Evolutionary conservation across 495 filamentous ascomycete genomes (phyloP), one percentile per base, ranked within the genome.

Genomic region (Xylaria acuta): DNA sequence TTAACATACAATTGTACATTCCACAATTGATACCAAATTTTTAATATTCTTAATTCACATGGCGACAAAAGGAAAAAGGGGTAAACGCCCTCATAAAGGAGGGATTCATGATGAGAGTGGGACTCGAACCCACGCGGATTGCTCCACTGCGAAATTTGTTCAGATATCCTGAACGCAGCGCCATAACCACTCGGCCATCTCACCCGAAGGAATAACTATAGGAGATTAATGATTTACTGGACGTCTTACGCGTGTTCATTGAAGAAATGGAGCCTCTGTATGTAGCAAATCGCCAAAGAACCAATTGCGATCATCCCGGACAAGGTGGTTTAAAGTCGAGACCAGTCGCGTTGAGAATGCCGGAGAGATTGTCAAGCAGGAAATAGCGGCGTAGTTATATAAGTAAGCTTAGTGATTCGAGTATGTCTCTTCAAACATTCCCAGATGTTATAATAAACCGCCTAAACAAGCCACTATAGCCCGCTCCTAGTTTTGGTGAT

Each of bases 111-210:
- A 80, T 72, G 69, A 74, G 73, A 75, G 80, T 81, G 80, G 80
- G 80, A 81, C 77, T 81, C 80, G 80, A 81, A 81, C 80, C 80
- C 78, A 81, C 79, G 80, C 77, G 74, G 75, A 77, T 81, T 81
- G 77, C 77, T 79, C 79, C 77, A 78, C 75, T 77, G 77, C 77
- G 77, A 79, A 73, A 38, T 75, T 67, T 71, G 56, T 36, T 60
- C 68, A 41, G 68, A 63, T 27, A 12, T 20, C 76, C 76, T 78
- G 76, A 78, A 78, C 76, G 75, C 76, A 76, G 76, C 76, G 74
- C 76, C 76, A 78, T 78, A 78, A 78, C 76, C 76, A 76, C 76
- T 78, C 76, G 76, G 76, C 74, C 76, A 78, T 74, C 71, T 71
- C 70, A 74, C 76, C 76, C 2, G 12, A 20, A 32, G 38, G n/a